Evolutionary conservation across 257 asterid genomes (phyloP).

Genomic region (Haberlea rhodopensis): DNA sequence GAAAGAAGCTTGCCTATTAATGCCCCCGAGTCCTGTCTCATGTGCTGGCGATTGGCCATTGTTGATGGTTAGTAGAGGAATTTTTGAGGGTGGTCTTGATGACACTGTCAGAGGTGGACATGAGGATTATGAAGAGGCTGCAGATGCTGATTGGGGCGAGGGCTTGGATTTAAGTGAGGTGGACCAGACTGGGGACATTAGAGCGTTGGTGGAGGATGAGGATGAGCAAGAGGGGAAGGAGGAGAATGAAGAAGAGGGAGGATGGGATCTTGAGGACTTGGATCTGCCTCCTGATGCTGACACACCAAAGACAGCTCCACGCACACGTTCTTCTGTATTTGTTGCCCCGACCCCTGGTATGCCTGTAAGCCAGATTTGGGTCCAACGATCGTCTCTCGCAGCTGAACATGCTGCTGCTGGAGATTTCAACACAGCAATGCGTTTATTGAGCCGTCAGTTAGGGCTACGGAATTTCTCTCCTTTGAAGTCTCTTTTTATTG

Average conservation of each 20-base stretch:
- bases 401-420: slow-evolving; percentile 98
- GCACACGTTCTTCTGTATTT: slow-evolving; percentile 59
- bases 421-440: slow-evolving; percentile 90
- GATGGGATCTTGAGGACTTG: slow-evolving; percentile 96
- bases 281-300: slow-evolving; percentile 85
- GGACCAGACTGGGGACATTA: slow-evolving; percentile 54
- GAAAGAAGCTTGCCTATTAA: slow-evolving; percentile 52
- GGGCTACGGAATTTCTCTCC: slow-evolving; percentile 77
- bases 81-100: slow-evolving; percentile 78
- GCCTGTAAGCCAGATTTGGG: slow-evolving; percentile 96
- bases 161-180: slow-evolving; percentile 61
- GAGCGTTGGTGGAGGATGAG: slow-evolving; percentile 42
- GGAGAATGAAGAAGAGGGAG: slow-evolving; percentile 70
- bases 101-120: slow-evolving; percentile 39
- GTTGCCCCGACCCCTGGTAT: slow-evolving; percentile 80
- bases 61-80: slow-evolving; percentile 80
- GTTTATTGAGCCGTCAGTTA: slow-evolving; percentile 75
- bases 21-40: slow-evolving; percentile 73
- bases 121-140: slow-evolving; percentile 63
- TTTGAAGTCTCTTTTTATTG: slow-evolving; percentile 53
- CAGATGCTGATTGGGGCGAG: slow-evolving; percentile 74
- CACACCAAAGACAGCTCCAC: slow-evolving; percentile 57
- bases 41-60: slow-evolving; percentile 94
- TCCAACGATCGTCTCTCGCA: slow-evolving; percentile 83
- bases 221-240: slow-evolving; percentile 53